A percentile compares a stretch with the other conserved stretches of the same genome.
These are phyloP conservation scores for Chlorella sp. DNA, from an alignment of 139 green algal species.

Conservation along the genomic window DNA sequence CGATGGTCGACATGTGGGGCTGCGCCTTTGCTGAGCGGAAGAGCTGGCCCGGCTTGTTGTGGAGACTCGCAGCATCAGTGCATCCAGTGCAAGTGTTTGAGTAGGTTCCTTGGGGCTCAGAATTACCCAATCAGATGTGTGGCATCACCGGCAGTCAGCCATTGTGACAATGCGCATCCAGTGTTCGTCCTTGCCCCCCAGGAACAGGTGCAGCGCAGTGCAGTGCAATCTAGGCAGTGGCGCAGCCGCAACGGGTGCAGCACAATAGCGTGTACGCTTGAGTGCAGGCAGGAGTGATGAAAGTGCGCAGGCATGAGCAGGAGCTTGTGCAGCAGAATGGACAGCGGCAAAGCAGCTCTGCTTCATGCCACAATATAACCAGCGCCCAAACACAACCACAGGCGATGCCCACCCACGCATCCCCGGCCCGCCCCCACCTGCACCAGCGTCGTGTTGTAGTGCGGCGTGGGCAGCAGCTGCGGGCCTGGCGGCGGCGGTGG, in stretches of 20 bases:
- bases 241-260: no score
- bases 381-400: background rate
- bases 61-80: no score
- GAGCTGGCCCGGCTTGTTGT: no score
- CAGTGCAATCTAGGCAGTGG: no score
- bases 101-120: conserved; percentile 16
- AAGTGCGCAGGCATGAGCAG: background rate
- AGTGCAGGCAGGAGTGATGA: no score
- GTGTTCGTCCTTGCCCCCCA: conserved; percentile 22
- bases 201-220: background rate
- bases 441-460: conserved; percentile 79
- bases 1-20: background rate
- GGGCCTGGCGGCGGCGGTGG: background rate
- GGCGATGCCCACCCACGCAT: background rate
- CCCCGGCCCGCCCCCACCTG: conserved; percentile 2
- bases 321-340: no score
- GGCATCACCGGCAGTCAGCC: conserved; percentile 33
- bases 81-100: background rate
- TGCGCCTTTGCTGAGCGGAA: no score
- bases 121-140: conserved; percentile 47
- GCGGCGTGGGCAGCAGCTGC: conserved; percentile 62
- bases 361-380: no score
- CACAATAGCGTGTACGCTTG: no score
- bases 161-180: conserved; percentile 29
- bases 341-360: no score